Evolutionary conservation across 2,329 filamentous ascomycete genomes (phyloP).

Genomic region (Macrophomina pseudophaseolina): DNA sequence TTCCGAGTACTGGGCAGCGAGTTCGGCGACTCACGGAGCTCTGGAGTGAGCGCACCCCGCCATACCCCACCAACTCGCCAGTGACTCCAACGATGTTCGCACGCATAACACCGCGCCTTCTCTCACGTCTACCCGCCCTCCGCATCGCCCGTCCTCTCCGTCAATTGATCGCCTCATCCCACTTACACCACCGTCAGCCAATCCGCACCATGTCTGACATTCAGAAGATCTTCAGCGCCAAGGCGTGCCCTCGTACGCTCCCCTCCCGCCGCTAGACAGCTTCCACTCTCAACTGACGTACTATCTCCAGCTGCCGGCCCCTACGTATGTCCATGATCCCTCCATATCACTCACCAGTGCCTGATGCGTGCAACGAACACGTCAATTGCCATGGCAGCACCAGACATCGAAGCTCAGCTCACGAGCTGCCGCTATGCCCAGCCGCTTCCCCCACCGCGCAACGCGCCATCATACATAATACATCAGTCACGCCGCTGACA

Average conservation of each 20-base stretch:
- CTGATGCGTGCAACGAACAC: background rate
- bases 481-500: slow-evolving; percentile 19
- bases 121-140: background rate
- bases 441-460: background rate
- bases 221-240: slow-evolving; percentile 49
- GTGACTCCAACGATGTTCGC: slow-evolving; percentile 18
- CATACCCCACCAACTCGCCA: background rate
- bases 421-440: background rate
- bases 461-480: background rate
- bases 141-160: slow-evolving; percentile 6
- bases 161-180: slow-evolving; percentile 7
- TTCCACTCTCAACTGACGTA: slow-evolving; percentile 27
- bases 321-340: slow-evolving; percentile 44
- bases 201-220: slow-evolving; percentile 48
- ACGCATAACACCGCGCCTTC: slow-evolving; percentile 17
- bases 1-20: background rate
- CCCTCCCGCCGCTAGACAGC: background rate
- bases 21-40: slow-evolving; percentile 7
- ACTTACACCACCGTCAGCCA: slow-evolving; percentile 2
- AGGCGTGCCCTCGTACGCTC: slow-evolving; percentile 50
- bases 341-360: background rate
- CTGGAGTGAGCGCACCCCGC: slow-evolving; percentile 6
- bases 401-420: slow-evolving; percentile 6
- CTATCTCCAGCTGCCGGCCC: slow-evolving; percentile 45
- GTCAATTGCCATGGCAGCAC: background rate